Evolutionary conservation across 192 early-diverging fungal species (phyloP), one percentile per base, ranked within the genome.

Genomic region (Entomortierella beljakovae): DNA sequence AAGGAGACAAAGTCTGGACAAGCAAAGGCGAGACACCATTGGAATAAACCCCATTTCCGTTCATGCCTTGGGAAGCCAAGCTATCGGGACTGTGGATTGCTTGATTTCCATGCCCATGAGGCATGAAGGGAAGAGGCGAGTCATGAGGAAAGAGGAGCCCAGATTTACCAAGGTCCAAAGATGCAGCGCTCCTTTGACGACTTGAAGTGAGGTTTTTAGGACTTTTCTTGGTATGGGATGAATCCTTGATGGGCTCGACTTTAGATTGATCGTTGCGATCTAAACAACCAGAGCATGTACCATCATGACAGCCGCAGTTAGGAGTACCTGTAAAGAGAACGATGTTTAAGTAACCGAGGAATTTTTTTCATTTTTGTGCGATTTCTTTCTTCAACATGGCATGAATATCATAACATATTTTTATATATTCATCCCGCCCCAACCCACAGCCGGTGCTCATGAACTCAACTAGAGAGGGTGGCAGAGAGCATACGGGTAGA

Each of bases 131-230:
- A 28, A 79, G 28, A 33, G 66, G 66, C 13, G 75, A 70, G n/a
- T 79, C 67, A 8, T 62, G 34, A 16, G 75, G 56, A 38, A 70
- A 70, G 61, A 61, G 57, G 10, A 69, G 31, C 37, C 61, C 75
- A 3, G 75, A 31, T 37, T 79, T 69, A 51, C 75, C 68, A 13
- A 79, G 62, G 26, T 79, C 75, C 53, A 79, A 48, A n/a, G 67
- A 79, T 20, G 61, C 60, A 25, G 67, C n/a, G 46, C 68, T 70
- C 15, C 68, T 66, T 26, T 63, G 75, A 22, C 61, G 68, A 32
- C 56, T 66, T 34, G 71, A 16, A 11, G 48, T 11, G 26, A 42
- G 55, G 49, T 16, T 54, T 40, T 74, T 74, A n/a, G 51, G 34
- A 16, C 54, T 11, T 28, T 66, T 37, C 32, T 49, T 62, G 28